A percentile compares a stretch with the other conserved stretches of the same genome.
Conservation (phyloP, 2,329 filamentous ascomycete genomes). For the Myotisia sp. region DNA sequence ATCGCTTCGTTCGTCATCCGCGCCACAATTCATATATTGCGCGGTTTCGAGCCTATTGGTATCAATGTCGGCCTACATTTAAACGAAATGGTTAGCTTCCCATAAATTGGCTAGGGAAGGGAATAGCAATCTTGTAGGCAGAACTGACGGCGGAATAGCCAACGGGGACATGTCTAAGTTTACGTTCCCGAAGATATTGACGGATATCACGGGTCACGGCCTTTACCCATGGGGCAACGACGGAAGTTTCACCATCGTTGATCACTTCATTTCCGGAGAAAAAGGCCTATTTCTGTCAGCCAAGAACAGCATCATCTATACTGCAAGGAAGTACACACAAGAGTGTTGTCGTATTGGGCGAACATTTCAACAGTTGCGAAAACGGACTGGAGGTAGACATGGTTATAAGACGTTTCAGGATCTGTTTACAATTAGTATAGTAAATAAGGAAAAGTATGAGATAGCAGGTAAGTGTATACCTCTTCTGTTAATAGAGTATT, state of each 20-base stretch:
- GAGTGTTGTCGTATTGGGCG: constrained; percentile 66
- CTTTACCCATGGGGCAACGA: constrained; percentile 60
- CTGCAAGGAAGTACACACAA: too few relatives aligned
- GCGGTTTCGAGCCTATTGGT: constrained; percentile 78
- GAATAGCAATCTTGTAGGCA: neutral
- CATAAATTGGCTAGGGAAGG: neutral
- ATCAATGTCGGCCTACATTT: constrained; percentile 54
- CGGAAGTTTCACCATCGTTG: constrained; percentile 52
- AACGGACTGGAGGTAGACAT: constrained; percentile 67
- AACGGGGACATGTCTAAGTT: constrained; percentile 54
- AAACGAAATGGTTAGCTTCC: neutral
- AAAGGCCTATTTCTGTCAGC: constrained; percentile 55
- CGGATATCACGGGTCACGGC: constrained; percentile 65
- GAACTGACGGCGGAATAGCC: constrained; percentile 46
- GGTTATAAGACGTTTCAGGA: constrained; percentile 70
- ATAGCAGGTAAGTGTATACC: constrained; percentile 4
- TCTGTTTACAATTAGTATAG: constrained; percentile 20
- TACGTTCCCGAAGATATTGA: constrained; percentile 49
- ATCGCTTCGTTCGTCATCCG: constrained; percentile 68
- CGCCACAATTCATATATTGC: constrained; percentile 84
- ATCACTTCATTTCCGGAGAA: constrained; percentile 73
- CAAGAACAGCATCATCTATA: too few relatives aligned
- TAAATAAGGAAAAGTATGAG: neutral
- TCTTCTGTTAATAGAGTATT: constrained; percentile 71
- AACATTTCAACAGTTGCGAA: constrained; percentile 84